A percentile compares a stretch with the other conserved stretches of the same genome.
Evolutionary conservation across 495 filamentous ascomycete genomes (phyloP).

Genomic region (Talaromyces borbonicus): DNA sequence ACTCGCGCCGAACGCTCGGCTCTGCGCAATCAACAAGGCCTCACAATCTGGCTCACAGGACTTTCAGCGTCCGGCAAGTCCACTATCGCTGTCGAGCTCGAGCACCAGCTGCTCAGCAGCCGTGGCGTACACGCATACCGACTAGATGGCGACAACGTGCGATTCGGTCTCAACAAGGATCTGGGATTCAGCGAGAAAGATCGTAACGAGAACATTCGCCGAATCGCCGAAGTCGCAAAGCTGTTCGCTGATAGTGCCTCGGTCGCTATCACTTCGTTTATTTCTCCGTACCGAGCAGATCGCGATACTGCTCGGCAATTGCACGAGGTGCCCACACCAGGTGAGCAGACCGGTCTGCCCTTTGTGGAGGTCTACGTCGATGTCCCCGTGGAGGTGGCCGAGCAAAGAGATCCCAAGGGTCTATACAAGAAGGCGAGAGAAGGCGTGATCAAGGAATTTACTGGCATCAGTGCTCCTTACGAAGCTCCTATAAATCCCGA

Average conservation of each 20-base stretch:
- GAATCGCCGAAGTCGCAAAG: conserved; percentile 93
- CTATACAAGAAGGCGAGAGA: conserved; percentile 92
- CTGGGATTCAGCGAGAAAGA: conserved; percentile 88
- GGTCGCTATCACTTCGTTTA: conserved; percentile 90
- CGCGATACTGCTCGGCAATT: conserved; percentile 69
- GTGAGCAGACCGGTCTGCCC: conserved; percentile 50
- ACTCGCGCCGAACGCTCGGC: conserved; percentile 73
- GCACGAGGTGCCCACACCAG: conserved; percentile 48
- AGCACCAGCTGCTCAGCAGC: conserved; percentile 72
- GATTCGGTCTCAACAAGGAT: conserved; percentile 96
- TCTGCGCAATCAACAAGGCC: conserved; percentile 73
- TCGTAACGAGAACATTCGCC: conserved; percentile 92
- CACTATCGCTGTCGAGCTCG: conserved; percentile 88
- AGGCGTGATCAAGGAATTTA: conserved; percentile 94
- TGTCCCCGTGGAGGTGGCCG: conserved; percentile 79
- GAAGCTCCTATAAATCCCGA: conserved; percentile 82
- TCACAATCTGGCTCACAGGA: conserved; percentile 97
- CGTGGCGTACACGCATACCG: conserved; percentile 81
- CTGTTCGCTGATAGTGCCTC: conserved; percentile 86
- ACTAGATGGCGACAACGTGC: conserved; percentile 96
- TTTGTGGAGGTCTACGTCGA: conserved; percentile 94
- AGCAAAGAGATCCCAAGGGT: conserved; percentile 91
- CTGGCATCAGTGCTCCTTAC: conserved; percentile 84
- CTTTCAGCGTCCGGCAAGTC: conserved; percentile 94
- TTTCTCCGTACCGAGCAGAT: conserved; percentile 86